Base-by-base conservation (phyloP, 2,329 filamentous ascomycete genomes). In the Botryosphaeria dothidea region DNA sequence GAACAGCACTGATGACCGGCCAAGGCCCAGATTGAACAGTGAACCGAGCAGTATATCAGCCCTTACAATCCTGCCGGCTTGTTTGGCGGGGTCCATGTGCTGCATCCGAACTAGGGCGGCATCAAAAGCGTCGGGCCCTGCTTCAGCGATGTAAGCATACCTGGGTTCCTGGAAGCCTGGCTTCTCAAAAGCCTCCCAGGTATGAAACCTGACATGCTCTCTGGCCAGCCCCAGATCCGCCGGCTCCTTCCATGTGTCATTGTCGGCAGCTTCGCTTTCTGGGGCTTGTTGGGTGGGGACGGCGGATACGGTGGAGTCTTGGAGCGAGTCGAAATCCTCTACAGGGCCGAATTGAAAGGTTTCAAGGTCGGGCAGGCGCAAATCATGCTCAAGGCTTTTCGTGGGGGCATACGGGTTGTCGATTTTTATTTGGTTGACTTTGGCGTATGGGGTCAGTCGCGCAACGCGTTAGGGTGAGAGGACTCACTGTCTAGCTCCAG, bases 1-100 rank as follows among this genome's bases (percentile, higher is more conserved):
- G 74, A 92, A 95, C 36, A 95, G 84, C 1, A 90, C 81, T 0
- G 91, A 93, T 43, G 88, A 88, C 54, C 90, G 84, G 0, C 91
- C 92, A 5, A 93, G 83, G 0, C 87, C 86, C 1, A 94, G 79
- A 13, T 87, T 85, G 67, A 90, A 80, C 0, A 94, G 78, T 11
- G 88, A 89, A 19, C 76, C 71, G 1, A 83, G 66, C 3, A 79
- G 70, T 2, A 77, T 69, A 49, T 78, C 70, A 17, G 72, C 71
- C 19, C 76, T 76, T 2, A 83, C 48, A 4, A 82, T 70, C 29
- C 74, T 74, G 15, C 74, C 75, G 69, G 73, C 34, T 80, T 69
- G 43, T 69, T 69, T 36, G 82, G 71, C 62, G 75, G 80, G 67
- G 82, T 84, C 27, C 74, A 74, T 19, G 73, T 69, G 68, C 56